Conservation (phyloP, 257 asterid genomes). For the Solanum etuberosum region DNA sequence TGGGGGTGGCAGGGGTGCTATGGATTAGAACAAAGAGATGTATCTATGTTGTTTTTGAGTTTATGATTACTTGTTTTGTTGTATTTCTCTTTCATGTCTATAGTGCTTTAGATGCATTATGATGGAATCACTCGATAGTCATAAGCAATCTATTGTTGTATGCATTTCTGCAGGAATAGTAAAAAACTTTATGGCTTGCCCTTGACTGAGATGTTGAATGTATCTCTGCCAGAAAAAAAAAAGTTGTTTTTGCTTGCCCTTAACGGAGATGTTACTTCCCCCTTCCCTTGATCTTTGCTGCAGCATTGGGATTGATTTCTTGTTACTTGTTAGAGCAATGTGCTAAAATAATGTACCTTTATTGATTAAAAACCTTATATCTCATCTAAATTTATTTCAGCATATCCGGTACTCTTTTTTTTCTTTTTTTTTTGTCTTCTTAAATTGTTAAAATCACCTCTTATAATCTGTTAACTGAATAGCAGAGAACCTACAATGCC, state of each 20-base stretch:
- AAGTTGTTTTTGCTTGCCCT: not conserved
- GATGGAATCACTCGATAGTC: not conserved
- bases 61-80: not conserved
- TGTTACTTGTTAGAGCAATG: not conserved
- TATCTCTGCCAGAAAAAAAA: not conserved
- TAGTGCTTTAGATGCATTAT: slow-evolving; percentile 1
- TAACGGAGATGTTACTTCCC: not conserved
- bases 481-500: not conserved
- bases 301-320: not conserved
- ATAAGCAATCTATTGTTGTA: not conserved
- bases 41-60: not conserved
- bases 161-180: not conserved
- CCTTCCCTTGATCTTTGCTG: not conserved
- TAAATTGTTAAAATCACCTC: not conserved
- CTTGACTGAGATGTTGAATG: not conserved
- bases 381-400: not conserved
- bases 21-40: not conserved
- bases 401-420: not conserved
- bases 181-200: not conserved
- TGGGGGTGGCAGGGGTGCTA: not conserved
- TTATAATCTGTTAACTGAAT: not conserved
- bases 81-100: not conserved
- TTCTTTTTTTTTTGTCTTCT: not conserved
- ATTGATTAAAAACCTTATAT: not conserved
- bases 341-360: not conserved